phyloP scores from a whole-genome alignment of 148 eudicot genomes.

The Vaccinium darrowii region DNA sequence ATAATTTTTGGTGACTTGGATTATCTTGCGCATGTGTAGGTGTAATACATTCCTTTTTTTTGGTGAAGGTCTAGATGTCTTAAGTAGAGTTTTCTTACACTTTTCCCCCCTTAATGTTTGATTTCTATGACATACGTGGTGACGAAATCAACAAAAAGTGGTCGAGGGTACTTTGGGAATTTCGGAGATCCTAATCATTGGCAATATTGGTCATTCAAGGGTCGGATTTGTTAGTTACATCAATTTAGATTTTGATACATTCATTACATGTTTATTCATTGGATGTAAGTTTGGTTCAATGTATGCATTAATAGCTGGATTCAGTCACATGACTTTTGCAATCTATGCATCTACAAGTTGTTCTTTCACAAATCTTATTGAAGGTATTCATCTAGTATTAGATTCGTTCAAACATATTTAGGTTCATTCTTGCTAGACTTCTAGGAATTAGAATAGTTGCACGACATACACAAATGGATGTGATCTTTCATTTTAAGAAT shows the following conservation, averaged over 20 bases:
- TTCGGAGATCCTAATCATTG: neutral
- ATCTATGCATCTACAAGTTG: neutral
- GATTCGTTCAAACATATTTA: neutral
- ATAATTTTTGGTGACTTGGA: neutral
- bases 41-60: neutral
- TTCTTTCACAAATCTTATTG: neutral
- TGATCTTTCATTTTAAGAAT: neutral
- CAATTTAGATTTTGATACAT: neutral
- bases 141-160: neutral
- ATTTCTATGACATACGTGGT: neutral
- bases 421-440: neutral
- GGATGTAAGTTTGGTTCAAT: neutral
- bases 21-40: neutral
- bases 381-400: neutral
- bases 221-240: neutral
- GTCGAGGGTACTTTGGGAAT: neutral
- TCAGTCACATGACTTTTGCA: neutral
- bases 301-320: neutral
- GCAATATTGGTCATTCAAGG: neutral
- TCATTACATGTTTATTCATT: neutral
- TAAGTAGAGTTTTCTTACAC: neutral
- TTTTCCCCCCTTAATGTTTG: neutral
- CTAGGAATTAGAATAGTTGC: neutral
- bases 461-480: neutral
- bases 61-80: no score